Percentiles rank a stretch among this genome's conserved stretches.
Conservation (phyloP, 176 grass and related monocot genomes). For the Dactylis glomerata region DNA sequence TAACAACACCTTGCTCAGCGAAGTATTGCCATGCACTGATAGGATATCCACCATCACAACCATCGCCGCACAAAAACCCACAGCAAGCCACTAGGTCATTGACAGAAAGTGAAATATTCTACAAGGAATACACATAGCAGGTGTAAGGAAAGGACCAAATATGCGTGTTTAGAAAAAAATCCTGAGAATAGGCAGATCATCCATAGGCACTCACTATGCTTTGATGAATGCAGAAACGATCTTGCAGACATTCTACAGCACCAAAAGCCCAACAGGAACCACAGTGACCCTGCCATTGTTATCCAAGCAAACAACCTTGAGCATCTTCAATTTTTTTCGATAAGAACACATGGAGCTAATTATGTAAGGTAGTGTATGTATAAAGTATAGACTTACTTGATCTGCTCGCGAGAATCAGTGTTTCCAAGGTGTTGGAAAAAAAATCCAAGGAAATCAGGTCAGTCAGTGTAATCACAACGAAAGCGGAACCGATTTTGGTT, state of each 20-base stretch:
- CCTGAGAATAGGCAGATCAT: background rate
- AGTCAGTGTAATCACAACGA: background rate
- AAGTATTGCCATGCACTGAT: slow-evolving; percentile 84
- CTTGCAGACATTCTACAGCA: slow-evolving; percentile 82
- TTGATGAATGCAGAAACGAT: slow-evolving; percentile 93
- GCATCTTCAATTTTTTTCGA: background rate
- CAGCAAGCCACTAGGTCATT: slow-evolving; percentile 94
- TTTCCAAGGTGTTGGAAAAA: slow-evolving; percentile 7
- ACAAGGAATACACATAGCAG: slow-evolving; percentile 14
- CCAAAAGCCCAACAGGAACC: slow-evolving; percentile 94
- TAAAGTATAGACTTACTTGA: slow-evolving; percentile 61
- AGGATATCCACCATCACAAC: slow-evolving; percentile 94
- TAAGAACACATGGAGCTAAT: background rate
- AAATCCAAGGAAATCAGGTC: background rate
- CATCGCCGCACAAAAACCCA: slow-evolving; percentile 91
- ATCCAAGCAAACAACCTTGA: slow-evolving; percentile 25
- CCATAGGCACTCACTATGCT: slow-evolving; percentile 35
- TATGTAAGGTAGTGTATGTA: background rate
- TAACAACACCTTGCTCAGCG: slow-evolving; percentile 77
- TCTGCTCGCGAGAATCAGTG: slow-evolving; percentile 45
- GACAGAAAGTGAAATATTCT: slow-evolving; percentile 83
- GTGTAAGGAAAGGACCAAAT: background rate
- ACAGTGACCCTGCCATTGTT: slow-evolving; percentile 67
- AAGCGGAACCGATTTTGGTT: background rate
- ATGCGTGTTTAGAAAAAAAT: background rate